Evolutionary conservation across 139 green algal species (phyloP), one percentile per base, ranked within the genome.

Genomic region (Haematococcus lacustris): DNA sequence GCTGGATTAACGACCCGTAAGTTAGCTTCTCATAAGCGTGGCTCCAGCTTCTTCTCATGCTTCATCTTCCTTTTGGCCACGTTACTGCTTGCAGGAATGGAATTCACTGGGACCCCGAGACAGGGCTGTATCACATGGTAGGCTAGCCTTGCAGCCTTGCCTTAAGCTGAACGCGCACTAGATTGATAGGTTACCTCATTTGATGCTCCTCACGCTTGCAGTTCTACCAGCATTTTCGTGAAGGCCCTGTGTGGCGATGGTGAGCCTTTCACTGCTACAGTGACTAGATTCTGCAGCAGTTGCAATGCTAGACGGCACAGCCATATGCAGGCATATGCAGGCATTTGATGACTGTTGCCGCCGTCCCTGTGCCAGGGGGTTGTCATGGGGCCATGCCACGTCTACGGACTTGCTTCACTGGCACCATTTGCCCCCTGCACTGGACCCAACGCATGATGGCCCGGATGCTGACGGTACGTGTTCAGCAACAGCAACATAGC

Each of bases 321-420:
- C n/a, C n/a, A n/a, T n/a, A n/a, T n/a, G n/a, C n/a, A n/a, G n/a
- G n/a, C n/a, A n/a, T n/a, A n/a, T n/a, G n/a, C n/a, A n/a, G n/a
- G n/a, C n/a, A n/a, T n/a, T n/a, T n/a, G n/a, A n/a, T n/a, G n/a
- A n/a, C n/a, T n/a, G n/a, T n/a, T n/a, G n/a, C n/a, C n/a, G n/a
- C n/a, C n/a, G n/a, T n/a, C n/a, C n/a, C 47, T 95, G 90, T 89
- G 78, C 86, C n/a, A 94, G 88, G 72, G 90, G 89, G 63, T 84
- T 95, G 63, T 83, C 88, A 9, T 95, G 90, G 89, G 89, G 89
- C 63, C 89, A 94, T 65, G 85, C 80, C 2, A 78, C 86, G 21
- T 87, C 74, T 76, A 34, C 70, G 25, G 41, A 78, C 37, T 67
- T 92, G 30, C 78, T 91, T 3, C 37, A 76, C 70, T 94, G 89